Conservation (phyloP, 495 filamentous ascomycete genomes). For the Pyronema omphalodes region DNA sequence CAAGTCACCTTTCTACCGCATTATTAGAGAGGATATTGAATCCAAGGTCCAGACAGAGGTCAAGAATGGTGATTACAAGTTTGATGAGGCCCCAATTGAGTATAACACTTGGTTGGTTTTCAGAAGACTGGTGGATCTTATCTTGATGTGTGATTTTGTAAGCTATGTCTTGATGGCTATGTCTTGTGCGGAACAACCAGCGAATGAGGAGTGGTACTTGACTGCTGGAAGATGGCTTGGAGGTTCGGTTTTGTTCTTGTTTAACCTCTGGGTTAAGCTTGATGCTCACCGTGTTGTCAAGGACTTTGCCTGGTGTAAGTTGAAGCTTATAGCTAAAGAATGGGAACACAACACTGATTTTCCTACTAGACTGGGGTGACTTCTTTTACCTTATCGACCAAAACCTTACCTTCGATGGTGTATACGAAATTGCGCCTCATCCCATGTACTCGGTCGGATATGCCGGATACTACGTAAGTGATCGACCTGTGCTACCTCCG, state of each 20-base stretch:
- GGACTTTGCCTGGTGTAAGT: slow-evolving; percentile 80
- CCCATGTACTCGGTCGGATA: slow-evolving; percentile 99
- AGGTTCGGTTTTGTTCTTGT: slow-evolving; percentile 63
- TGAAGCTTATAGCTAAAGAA: neutral
- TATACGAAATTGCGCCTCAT: slow-evolving; percentile 97
- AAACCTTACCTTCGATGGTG: slow-evolving; percentile 92
- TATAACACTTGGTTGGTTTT: slow-evolving; percentile 99
- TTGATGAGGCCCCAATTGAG: slow-evolving; percentile 82
- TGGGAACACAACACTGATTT: neutral
- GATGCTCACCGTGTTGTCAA: slow-evolving; percentile 98
- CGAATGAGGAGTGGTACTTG: slow-evolving; percentile 48
- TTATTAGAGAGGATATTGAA: slow-evolving; percentile 77
- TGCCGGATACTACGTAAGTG: slow-evolving; percentile 62
- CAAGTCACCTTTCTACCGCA: slow-evolving; percentile 58
- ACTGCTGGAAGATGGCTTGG: slow-evolving; percentile 59
- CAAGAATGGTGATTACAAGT: slow-evolving; percentile 53
- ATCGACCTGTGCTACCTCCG: neutral
- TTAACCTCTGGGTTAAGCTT: slow-evolving; percentile 98
- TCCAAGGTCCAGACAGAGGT: slow-evolving; percentile 61
- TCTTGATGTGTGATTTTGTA: slow-evolving; percentile 95
- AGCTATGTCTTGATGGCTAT: slow-evolving; percentile 93
- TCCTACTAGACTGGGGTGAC: slow-evolving; percentile 68
- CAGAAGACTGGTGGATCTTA: slow-evolving; percentile 81
- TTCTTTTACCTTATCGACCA: slow-evolving; percentile 99
- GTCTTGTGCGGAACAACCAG: slow-evolving; percentile 60